Evolutionary conservation across 139 green algal species (phyloP), one percentile per base, ranked within the genome.

Genomic region (Tetraselmis chui): DNA sequence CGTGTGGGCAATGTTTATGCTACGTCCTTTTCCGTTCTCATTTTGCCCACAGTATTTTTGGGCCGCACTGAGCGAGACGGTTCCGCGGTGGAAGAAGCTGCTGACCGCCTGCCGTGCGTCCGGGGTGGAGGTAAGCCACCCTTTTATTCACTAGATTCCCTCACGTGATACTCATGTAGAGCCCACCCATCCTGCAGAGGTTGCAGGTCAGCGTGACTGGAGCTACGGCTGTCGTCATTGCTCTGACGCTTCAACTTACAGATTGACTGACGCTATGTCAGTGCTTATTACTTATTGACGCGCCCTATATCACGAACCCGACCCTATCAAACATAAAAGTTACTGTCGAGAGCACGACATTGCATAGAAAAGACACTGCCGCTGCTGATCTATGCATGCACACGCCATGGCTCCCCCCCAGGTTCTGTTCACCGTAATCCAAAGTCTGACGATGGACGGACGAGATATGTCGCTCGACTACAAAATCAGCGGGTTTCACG

Each of bases 401-500:
- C 45, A 18, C 11, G 45, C 45, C 18, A 67, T n/a, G n/a, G n/a
- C 45, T 67, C 5, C 18, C 45, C 18, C 18, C 11, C 45, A 67
- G 75, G 88, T 94, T 0, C 82, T 95, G 59, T 93, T 91, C 82
- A 91, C 86, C 0, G 80, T 93, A 25, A 95, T 95, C 23, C 84
- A 95, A 77, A 88, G 76, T 30, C 79, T 92, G 1, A 94, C 88
- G 0, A 0, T 18, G 1, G 90, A 95, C 78, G 92, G 92, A 0
- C 78, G 90, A 0, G 92, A 95, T 79, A 79, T 86, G n/a, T 84
- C 75, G 0, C 83, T 89, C 45, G 92, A 95, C 80, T 95, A 95
- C 85, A 91, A 92, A 80, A 91, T 96, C 30, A 89, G 79, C 28
- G 92, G 92, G 26, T 95, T 96, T 82, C 88, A 96, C n/a, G 87